phyloP scores from a whole-genome alignment of 2,329 filamentous ascomycete species.

The Magnaporthiopsis incrustans region DNA sequence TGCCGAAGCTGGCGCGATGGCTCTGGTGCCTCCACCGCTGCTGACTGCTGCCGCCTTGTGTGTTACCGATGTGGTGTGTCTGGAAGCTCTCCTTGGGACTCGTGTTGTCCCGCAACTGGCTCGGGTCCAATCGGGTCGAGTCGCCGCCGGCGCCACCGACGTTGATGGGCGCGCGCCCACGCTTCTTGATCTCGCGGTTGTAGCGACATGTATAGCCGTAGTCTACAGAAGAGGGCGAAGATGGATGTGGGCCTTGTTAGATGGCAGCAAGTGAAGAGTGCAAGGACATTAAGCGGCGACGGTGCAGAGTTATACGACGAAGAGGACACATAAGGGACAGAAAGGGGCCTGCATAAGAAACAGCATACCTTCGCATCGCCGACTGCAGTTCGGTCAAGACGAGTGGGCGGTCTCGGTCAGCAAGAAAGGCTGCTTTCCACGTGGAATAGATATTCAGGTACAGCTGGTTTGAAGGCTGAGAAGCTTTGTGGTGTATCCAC shows the following conservation, averaged over 20 bases:
- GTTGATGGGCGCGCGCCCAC: conserved; percentile 23
- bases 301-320: not conserved
- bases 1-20: not conserved
- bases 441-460: not conserved
- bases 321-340: not conserved
- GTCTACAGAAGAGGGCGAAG: conserved; percentile 16
- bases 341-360: conserved; percentile 12
- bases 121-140: conserved; percentile 9
- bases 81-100: not conserved
- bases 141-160: conserved; percentile 3
- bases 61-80: not conserved
- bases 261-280: not conserved
- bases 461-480: too few relatives aligned
- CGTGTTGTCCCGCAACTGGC: conserved; percentile 7
- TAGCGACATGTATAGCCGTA: conserved; percentile 30
- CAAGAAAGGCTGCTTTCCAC: not conserved
- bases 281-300: conserved; percentile 12
- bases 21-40: not conserved
- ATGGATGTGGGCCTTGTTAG: not conserved
- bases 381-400: conserved; percentile 15
- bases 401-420: not conserved
- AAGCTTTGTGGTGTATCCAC: not conserved
- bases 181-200: conserved; percentile 28
- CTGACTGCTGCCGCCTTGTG: not conserved
- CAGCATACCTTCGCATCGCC: conserved; percentile 27